Base-by-base conservation (phyloP, 192 early-diverging fungal species). In the Coemansia asiatica region DNA sequence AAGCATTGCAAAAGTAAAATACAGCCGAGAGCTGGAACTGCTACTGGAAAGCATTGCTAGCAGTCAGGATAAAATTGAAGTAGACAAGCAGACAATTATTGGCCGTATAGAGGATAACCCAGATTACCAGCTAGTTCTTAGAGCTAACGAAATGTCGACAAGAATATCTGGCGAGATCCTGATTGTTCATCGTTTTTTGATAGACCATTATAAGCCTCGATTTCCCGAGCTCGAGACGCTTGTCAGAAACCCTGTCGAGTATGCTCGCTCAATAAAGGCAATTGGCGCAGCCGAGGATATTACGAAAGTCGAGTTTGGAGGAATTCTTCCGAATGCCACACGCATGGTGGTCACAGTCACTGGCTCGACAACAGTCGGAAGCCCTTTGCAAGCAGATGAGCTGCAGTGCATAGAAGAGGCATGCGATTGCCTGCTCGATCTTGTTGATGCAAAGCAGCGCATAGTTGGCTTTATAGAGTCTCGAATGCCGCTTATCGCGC, bases 151-250 rank as follows among this genome's bases (percentile, higher is more conserved):
- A 38, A 80, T 95, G 55, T 90, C 88, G 7, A 87, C 89, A 28
- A 90, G 92, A 18, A 90, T 99, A 50, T 93, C 94, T 40, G 90
- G 88, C 64, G 97, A 99, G 72, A 88, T 96, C 28, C 76, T 93
- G 44, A 77, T 90, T 27, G 90, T 96, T 10, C 92, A 97, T 64
- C 92, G 95, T 33, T 75, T 73, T 51, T 31, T 76, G 50, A 33
- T 76, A n/a, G 95, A 99, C 74, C 91, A 92, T 59, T 99, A 96
- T 76, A 89, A 87, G 28, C 69, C 84, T 48, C 87, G 89, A 31
- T 97, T 99, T 66, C 94, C 95, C 0, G 97, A 97, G 70, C 84
- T 99, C 6, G 94, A 95, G 76, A 86, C 88, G 15, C 81, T 99
- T n/a, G 88, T 99, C 8, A 87, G 84, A 2, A 91, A 91, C 60